Evolutionary conservation across 495 filamentous ascomycete species (phyloP).

Genomic region (Aspergillus diversus): DNA sequence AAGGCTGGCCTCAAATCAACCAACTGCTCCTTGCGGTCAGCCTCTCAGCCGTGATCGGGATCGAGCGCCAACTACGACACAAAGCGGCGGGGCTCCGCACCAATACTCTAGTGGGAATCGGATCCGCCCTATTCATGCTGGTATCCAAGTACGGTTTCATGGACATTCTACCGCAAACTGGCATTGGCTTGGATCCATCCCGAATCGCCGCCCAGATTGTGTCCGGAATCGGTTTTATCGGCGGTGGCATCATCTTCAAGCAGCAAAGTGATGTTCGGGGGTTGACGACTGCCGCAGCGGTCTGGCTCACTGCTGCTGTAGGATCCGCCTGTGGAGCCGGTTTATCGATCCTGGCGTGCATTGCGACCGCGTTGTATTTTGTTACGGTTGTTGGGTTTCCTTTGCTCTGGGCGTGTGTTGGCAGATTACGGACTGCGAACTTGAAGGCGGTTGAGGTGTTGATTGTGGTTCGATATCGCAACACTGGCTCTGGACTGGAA

Average conservation of each 20-base stretch:
- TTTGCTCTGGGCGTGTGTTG: no score
- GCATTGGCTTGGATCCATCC: neutral
- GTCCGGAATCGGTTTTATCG: neutral
- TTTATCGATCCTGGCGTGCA: neutral
- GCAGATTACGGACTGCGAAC: no score
- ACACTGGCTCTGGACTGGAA: no score
- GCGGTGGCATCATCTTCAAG: neutral
- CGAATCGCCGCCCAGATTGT: neutral
- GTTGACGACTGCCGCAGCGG: neutral
- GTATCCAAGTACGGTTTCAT: neutral
- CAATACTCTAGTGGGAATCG: neutral
- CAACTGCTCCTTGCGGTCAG: no score
- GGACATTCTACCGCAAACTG: neutral
- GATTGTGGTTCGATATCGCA: no score
- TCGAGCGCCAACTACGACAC: neutral
- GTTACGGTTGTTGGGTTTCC: neutral
- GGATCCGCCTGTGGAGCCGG: neutral
- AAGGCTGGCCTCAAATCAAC: no score
- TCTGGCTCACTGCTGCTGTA: neutral
- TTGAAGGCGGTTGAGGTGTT: no score
- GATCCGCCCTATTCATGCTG: neutral
- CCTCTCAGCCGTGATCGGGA: neutral
- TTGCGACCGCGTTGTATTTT: neutral
- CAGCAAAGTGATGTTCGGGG: neutral
- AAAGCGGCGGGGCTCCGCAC: neutral